Evolutionary conservation across 169 alveolate species (phyloP).

Genomic region (Plasmodium sp.): DNA sequence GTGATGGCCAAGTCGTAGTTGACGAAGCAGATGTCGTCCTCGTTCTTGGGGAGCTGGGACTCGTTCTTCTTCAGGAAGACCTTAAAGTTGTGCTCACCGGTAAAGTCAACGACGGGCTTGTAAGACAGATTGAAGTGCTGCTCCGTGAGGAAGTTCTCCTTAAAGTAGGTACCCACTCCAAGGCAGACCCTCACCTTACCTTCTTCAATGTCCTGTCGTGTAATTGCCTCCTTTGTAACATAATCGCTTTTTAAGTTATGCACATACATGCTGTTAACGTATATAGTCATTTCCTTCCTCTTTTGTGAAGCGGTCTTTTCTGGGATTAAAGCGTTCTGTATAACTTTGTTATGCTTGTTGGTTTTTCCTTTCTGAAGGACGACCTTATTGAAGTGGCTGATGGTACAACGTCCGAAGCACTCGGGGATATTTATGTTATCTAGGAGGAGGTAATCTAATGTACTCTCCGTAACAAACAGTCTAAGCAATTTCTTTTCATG

Average conservation of each 20-base stretch:
- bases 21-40: conserved; percentile 15
- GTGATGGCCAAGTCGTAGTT: conserved; percentile 1
- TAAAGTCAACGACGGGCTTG: conserved; percentile 21
- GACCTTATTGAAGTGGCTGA: conserved; percentile 14
- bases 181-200: conserved; percentile 6
- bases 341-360: not conserved
- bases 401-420: conserved; percentile 47
- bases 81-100: not conserved
- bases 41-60: not conserved
- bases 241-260: conserved; percentile 1
- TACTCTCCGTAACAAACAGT: conserved; percentile 23
- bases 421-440: conserved; percentile 41
- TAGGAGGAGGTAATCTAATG: conserved; percentile 23
- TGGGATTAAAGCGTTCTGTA: conserved; percentile 24
- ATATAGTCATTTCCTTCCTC: conserved; percentile 20
- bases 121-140: conserved; percentile 22
- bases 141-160: not conserved
- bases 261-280: not conserved
- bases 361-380: not conserved
- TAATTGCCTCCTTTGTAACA: conserved; percentile 16
- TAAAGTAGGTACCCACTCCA: conserved; percentile 28
- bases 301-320: not conserved
- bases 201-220: not conserved
- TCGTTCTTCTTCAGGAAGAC: conserved; percentile 30
- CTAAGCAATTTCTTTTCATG: not conserved